Evolutionary conservation across 495 filamentous ascomycete genomes (phyloP).

Genomic region (Penicillium tannophilum): DNA sequence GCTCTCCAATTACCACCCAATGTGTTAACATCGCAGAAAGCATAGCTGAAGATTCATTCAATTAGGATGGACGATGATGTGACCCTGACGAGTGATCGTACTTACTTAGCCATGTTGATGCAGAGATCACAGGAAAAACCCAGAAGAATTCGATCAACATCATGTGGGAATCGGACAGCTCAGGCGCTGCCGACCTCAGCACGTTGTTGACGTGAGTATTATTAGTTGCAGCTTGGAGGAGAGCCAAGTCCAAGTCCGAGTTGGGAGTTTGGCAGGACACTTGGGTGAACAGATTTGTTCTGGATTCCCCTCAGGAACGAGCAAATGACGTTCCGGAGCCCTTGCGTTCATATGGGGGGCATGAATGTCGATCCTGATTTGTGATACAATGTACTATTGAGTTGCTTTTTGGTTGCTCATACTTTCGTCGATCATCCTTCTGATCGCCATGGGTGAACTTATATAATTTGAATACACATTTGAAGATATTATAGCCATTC

Average conservation of each 20-base stretch:
- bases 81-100: not conserved
- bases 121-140: constrained; percentile 16
- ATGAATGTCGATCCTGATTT: constrained; percentile 3
- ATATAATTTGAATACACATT: not conserved
- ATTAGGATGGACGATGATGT: not conserved
- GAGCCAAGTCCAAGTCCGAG: not conserved
- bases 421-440: not conserved
- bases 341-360: not conserved
- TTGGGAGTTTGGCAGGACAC: not conserved
- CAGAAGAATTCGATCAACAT: constrained; percentile 11
- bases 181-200: constrained; percentile 7
- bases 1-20: constrained; percentile 22
- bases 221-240: not conserved
- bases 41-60: constrained; percentile 13
- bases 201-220: constrained; percentile 6
- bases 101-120: constrained; percentile 17
- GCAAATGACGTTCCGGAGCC: constrained; percentile 1
- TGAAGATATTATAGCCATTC: not conserved
- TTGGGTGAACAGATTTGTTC: not conserved
- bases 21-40: constrained; percentile 22
- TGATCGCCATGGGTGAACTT: not conserved
- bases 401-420: not conserved
- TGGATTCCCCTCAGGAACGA: not conserved
- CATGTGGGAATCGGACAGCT: constrained; percentile 5
- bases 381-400: not conserved